These are phyloP conservation scores for Ogataea degrootiae DNA, from an alignment of 805 yeast species.

Conservation along the genomic window DNA sequence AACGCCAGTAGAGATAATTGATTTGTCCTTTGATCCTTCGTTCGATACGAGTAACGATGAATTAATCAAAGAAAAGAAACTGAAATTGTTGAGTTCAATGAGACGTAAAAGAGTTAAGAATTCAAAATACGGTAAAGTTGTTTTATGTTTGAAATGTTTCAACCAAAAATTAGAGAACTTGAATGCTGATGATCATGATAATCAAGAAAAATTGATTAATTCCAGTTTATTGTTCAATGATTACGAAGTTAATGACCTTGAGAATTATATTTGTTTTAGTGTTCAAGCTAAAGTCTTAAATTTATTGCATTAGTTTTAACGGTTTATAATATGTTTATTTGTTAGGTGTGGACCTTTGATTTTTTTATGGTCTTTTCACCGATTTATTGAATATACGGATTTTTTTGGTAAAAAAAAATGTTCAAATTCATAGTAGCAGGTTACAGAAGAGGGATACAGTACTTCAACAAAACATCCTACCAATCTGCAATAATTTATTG, in stretches of 20 bases:
- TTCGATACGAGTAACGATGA: no score
- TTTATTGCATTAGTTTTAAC: not conserved
- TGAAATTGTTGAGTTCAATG: slow-evolving; percentile 15
- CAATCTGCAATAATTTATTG: no score
- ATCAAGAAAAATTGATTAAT: slow-evolving; percentile 2
- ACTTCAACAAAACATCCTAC: no score
- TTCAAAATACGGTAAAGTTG: slow-evolving; percentile 21
- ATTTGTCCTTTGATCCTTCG: not conserved
- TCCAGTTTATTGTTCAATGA: slow-evolving; percentile 9
- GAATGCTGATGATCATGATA: not conserved
- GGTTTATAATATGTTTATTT: no score
- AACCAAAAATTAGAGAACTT: slow-evolving; percentile 5
- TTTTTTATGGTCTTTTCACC: no score
- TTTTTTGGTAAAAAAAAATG: no score
- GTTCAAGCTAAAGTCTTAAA: slow-evolving; percentile 13
- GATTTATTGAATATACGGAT: no score
- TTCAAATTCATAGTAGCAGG: no score
- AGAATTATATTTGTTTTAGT: slow-evolving; percentile 9
- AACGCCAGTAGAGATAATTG: not conserved
- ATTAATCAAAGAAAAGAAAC: slow-evolving; percentile 1
- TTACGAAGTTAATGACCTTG: slow-evolving; percentile 10
- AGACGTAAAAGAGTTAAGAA: slow-evolving; percentile 18
- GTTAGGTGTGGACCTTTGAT: no score
- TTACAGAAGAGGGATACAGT: no score
- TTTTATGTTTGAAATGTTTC: slow-evolving; percentile 24